Base-by-base conservation (phyloP, 23 red algal species). In the Agarophyton chilense region DNA sequence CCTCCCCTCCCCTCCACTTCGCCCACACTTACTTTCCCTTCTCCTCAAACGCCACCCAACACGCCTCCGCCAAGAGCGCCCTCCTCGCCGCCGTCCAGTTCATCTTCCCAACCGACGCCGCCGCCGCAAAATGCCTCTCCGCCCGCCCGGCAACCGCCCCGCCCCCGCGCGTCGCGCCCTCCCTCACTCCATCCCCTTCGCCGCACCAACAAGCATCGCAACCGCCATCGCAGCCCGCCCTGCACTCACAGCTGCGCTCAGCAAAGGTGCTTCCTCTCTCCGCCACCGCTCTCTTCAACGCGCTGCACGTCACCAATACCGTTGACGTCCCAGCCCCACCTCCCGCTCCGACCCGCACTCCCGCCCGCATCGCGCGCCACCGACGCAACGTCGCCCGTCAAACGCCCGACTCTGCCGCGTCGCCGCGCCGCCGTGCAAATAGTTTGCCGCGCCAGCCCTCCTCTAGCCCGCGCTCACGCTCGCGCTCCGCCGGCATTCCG, bases 401-500 rank as follows among this genome's bases (percentile, higher is more conserved):
- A n/a, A n/a, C n/a, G n/a, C n/a, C n/a, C n/a, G n/a, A n/a, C n/a
- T n/a, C n/a, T n/a, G n/a, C n/a, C n/a, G n/a, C 51, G 51, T 26
- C 33, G 8, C 16, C 8, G 26, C 61, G 61, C 25, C 88, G 88
- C 13, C 41, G 62, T 21, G 77, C 77, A 66, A 81, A 61, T 33
- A 66, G 54, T 38, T 43, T 82, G 43, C 88, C 76, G 57, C 74
- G 75, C 21, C 39, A 44, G 12, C 77, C 76, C 11, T 82, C 76
- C 35, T 31, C 76, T 34, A 49, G 63, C 35, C 88, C 77, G 50
- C 88, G 75, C 25, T 81, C 88, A n/a, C n/a, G n/a, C n/a, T n/a
- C n/a, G n/a, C n/a, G n/a, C n/a, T n/a, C n/a, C n/a, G n/a, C n/a
- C n/a, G 64, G 68, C 53, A 68, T 45, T 22, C 77, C 34, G 33